Evolutionary conservation across 2,329 filamentous ascomycete genomes (phyloP).

Genomic region (Zymoseptoria tritici): DNA sequence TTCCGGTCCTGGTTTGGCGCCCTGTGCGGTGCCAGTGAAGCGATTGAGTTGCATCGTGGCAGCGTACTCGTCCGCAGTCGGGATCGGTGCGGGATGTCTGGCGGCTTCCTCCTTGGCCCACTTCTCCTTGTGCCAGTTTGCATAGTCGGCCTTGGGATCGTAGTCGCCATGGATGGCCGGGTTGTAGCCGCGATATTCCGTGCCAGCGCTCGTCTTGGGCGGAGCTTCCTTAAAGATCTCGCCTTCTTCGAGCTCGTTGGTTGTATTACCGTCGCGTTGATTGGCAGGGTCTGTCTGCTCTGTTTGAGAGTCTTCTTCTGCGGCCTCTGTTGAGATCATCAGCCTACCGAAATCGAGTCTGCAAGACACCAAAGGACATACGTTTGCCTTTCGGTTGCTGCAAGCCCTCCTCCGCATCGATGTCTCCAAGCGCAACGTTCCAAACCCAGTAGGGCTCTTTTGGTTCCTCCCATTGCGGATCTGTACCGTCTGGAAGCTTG

Average conservation of each 20-base stretch:
- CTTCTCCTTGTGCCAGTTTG: constrained; percentile 38
- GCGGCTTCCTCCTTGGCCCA: constrained; percentile 31
- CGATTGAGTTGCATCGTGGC: constrained; percentile 79
- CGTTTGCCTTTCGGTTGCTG: constrained; percentile 14
- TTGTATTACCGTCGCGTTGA: neutral
- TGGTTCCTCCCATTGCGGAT: constrained; percentile 24
- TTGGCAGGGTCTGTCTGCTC: neutral
- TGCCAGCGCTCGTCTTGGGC: neutral
- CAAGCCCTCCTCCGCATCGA: constrained; percentile 18
- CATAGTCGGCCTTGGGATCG: constrained; percentile 93
- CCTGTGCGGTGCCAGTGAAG: constrained; percentile 79
- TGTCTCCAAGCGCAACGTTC: constrained; percentile 14
- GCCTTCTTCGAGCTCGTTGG: neutral
- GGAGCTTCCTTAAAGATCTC: neutral
- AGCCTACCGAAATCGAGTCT: neutral
- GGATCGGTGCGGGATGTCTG: constrained; percentile 29
- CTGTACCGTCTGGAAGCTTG: constrained; percentile 21
- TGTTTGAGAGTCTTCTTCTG: neutral
- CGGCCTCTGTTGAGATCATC: neutral
- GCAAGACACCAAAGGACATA: neutral
- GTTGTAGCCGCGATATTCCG: constrained; percentile 61
- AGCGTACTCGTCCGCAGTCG: constrained; percentile 44
- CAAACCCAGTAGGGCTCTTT: constrained; percentile 28
- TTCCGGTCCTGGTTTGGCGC: constrained; percentile 58
- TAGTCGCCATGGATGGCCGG: constrained; percentile 94